Evolutionary conservation across 108 stramenopile species (phyloP).

Genomic region (Nitzschia putrida): DNA sequence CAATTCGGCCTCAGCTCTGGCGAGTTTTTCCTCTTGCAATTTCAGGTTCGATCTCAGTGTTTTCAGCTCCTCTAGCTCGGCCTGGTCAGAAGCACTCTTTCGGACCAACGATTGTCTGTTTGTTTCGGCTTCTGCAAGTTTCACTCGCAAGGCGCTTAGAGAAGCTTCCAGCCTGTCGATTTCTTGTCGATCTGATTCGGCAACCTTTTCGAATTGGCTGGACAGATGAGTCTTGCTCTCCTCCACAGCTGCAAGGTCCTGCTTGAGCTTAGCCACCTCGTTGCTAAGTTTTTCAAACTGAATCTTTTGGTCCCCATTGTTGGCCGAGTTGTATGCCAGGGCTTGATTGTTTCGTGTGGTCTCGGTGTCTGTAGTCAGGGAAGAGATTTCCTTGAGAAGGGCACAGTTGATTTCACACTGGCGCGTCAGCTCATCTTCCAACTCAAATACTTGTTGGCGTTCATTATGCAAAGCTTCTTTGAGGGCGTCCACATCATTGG

Average conservation of each 20-base stretch:
- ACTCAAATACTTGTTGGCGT: constrained; percentile 27
- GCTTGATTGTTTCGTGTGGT: constrained; percentile 1
- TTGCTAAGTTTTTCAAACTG: constrained; percentile 13
- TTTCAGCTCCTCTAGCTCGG: constrained; percentile 14
- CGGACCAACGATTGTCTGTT: background rate
- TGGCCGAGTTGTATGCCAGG: background rate
- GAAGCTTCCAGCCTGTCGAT: constrained; percentile 13
- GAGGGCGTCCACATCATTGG: constrained; percentile 18
- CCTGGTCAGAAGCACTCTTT: background rate
- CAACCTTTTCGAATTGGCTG: constrained; percentile 3
- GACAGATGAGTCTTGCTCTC: constrained; percentile 11
- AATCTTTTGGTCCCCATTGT: constrained; percentile 4
- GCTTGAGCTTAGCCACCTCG: constrained; percentile 11
- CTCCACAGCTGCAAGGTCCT: constrained; percentile 6
- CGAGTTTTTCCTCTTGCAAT: background rate
- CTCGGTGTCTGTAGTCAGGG: constrained; percentile 13
- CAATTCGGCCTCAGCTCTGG: background rate
- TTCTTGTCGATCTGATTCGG: constrained; percentile 3
- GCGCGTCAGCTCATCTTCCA: constrained; percentile 36
- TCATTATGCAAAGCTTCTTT: constrained; percentile 24
- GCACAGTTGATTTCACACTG: constrained; percentile 39
- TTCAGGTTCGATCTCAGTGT: background rate
- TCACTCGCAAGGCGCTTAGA: constrained; percentile 5
- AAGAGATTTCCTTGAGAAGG: constrained; percentile 30
- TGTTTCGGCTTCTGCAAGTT: constrained; percentile 13